Percentiles rank a stretch among this genome's conserved stretches.
These are phyloP conservation scores for Orbilia ellipsospora DNA, from an alignment of 2,329 filamentous ascomycete species.

Conservation along the genomic window DNA sequence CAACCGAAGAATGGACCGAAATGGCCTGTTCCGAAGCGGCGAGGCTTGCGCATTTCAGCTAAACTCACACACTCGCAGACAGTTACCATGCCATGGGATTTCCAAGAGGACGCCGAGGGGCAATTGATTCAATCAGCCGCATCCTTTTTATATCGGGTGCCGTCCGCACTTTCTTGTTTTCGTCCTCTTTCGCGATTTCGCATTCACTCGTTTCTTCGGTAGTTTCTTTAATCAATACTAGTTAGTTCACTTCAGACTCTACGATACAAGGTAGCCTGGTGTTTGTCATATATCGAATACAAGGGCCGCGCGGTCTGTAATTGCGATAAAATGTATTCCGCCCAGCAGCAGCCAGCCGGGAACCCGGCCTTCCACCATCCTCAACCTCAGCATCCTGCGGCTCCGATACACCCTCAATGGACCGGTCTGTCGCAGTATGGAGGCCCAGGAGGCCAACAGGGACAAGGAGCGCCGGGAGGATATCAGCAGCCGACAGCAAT, in stretches of 20 bases:
- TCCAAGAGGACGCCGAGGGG: not conserved
- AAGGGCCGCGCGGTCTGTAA: not conserved
- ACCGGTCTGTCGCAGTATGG: constrained; percentile 40
- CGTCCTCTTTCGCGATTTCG: constrained; percentile 3
- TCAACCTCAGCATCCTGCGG: constrained; percentile 3
- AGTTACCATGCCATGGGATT: not conserved
- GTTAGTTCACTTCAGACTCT: no score
- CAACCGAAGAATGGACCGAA: not conserved
- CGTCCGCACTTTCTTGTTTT: constrained; percentile 4
- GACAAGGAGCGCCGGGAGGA: no score
- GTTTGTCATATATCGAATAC: no score
- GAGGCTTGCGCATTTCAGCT: constrained; percentile 44
- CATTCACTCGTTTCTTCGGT: not conserved
- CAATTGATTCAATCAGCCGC: constrained; percentile 50
- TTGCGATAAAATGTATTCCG: constrained; percentile 31
- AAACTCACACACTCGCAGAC: no score
- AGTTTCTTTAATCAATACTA: no score
- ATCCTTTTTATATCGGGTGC: not conserved
- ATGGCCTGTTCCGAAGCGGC: constrained; percentile 39
- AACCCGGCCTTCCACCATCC: constrained; percentile 42
- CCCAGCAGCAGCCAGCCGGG: constrained; percentile 40
- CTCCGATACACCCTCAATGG: constrained; percentile 43
- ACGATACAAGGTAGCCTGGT: no score
- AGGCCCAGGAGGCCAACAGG: not conserved
- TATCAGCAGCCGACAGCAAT: no score